Base-by-base conservation (phyloP, 192 early-diverging fungal species). In the Coemansia javaensis region DNA sequence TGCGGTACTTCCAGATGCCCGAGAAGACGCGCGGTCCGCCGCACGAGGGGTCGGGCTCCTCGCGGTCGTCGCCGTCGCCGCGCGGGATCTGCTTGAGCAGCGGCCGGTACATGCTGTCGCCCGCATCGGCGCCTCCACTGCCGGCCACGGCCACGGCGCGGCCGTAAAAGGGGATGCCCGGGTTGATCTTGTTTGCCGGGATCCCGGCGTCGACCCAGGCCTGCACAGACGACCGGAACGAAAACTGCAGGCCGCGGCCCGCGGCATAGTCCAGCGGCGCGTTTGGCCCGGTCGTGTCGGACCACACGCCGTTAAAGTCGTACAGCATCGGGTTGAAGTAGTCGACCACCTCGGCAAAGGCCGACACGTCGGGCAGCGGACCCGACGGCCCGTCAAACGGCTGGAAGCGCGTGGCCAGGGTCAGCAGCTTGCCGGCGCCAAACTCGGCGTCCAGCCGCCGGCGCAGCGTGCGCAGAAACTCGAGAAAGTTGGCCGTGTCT, bases 251-350 rank as follows among this genome's bases (percentile, higher is more conserved):
- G 0, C 72, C 76, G 9, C 50, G 56, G 35, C 45, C 61, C 14
- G 33, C 23, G 11, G 64, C 53, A 22, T 41, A 48, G 38, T 69
- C 51, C 14, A 83, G 59, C 22, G 81, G 80, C 0, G 83, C 81
- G 49, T 85, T 85, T 30, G 83, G 80, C 3, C 83, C 83, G 0
- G 80, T 82, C n/a, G 63, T 59, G 7, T 65, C 22, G 5, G 76
- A 73, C 81, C 82, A 87, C 16, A 75, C 66, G 35, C 82, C 80
- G 54, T 78, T 68, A 34, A 75, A 77, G 67, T 83, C 85, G 53
- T 88, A 86, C 15, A 77, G 70, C 83, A 88, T 86, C 25, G 86
- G 41, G 27, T 85, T 84, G 49, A 88, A 68, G 17, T 74, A 76
- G 59, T 82, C 77, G n/a, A 89, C 66, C 15, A 71, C 56, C 21